These are phyloP conservation scores for Prunella vulgaris DNA, from an alignment of 257 asterid genomes.

Conservation along the genomic window DNA sequence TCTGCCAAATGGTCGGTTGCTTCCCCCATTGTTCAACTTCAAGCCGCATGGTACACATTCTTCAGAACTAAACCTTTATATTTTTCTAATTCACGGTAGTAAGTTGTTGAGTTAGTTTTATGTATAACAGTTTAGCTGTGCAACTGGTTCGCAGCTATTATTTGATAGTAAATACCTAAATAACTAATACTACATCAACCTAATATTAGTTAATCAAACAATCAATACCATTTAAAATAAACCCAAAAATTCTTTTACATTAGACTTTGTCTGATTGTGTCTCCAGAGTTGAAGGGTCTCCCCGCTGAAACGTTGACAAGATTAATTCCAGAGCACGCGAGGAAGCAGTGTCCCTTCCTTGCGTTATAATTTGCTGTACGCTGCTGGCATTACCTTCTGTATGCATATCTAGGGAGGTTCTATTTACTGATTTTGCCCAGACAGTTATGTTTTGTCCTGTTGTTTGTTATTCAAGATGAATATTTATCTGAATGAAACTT, in stretches of 20 bases:
- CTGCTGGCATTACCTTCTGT: not conserved
- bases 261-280: not conserved
- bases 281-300: constrained; percentile 66
- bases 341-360: constrained; percentile 18
- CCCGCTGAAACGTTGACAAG: constrained; percentile 11
- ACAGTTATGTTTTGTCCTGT: constrained; percentile 3
- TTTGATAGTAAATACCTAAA: too few relatives aligned
- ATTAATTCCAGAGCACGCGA: constrained; percentile 26
- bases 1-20: constrained; percentile 68
- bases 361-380: not conserved
- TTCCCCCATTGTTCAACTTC: constrained; percentile 79
- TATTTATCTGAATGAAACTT: constrained; percentile 15
- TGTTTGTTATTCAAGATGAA: constrained; percentile 7
- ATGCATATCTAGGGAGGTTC: not conserved
- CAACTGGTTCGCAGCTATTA: too few relatives aligned
- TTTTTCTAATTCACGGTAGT: too few relatives aligned
- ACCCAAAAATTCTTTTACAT: too few relatives aligned
- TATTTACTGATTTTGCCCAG: constrained; percentile 7
- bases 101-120: too few relatives aligned
- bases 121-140: too few relatives aligned
- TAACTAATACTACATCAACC: too few relatives aligned
- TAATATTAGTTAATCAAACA: too few relatives aligned
- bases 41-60: constrained; percentile 55
- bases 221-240: not conserved
- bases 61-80: not conserved